Base-by-base conservation (phyloP, 2,329 filamentous ascomycete species). In the Penicillium digitatum region DNA sequence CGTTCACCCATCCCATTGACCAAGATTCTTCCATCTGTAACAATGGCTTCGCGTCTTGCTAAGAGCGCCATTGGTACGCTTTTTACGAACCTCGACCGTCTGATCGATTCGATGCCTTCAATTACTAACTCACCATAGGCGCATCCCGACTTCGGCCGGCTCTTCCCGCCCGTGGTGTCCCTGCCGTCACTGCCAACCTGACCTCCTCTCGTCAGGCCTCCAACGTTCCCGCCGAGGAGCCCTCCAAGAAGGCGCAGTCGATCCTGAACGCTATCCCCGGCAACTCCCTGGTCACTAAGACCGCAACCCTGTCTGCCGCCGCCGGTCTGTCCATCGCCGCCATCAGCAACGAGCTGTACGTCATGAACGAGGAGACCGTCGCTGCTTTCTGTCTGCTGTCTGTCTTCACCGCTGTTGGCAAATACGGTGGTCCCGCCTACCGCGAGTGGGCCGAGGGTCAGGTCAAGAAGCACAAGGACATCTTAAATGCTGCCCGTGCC, bases 281-380 rank as follows among this genome's bases (percentile, higher is more conserved):
- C 69, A 96, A 85, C 84, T 93, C 84, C 73, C 82, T 96, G 64
- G 81, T 95, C 74, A 95, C 90, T 78, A 99, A 99, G 87, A 91
- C 90, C 67, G 94, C 94, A 72, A 93, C 96, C 74, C 88, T 99
- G 71, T 97, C 93, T 73, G 92, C 90, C 69, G 87, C 88, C 64
- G 90, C 94, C 71, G 93, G 89, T 79, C 79, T 95, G 69, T 92
- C 89, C 71, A 84, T 95, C 76, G 95, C 94, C 74, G 94, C 91
- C 72, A 91, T 99, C 80, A 95, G 89, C 87, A 99, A 95, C 81
- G 94, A 99, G 85, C 91, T 97, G 82, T 97, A 96, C 80, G 91
- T 99, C 75, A 84, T 99, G 79, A 99, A 99, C 82, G 94, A 99
- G 84, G 94, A 99, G 83, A 89, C 92, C 62, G 89, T 99, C 74